Evolutionary conservation across 2,329 filamentous ascomycete genomes (phyloP), one percentile per base, ranked within the genome.

Genomic region (Xylariomycetidae sp.): DNA sequence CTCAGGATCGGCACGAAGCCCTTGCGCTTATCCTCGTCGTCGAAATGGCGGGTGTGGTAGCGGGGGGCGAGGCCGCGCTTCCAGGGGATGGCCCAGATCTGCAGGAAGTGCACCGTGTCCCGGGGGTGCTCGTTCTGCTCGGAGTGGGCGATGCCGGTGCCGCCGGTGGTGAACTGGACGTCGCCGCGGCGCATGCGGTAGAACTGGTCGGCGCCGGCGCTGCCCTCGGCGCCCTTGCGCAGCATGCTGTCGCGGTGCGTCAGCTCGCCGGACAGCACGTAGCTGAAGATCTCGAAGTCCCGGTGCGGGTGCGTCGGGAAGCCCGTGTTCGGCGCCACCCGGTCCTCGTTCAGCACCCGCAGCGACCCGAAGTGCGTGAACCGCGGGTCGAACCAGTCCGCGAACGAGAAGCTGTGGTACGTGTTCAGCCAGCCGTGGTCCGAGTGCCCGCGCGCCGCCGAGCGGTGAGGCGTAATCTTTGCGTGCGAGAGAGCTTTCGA

Each of bases 151-250:
- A 94, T 76, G 49, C 79, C 79, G 5, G 77, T 87, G 34, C 87
- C 87, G n/a, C 85, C 87, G 10, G 82, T 88, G 8, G 87, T 94
- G 60, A 93, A 94, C 53, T 94, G 87, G 27, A 94, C 84, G 57
- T 93, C 86, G 10, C 86, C 85, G 23, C 85, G 70, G 50, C 74
- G 74, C 68, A 94, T 81, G 20, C 76, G 68, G 52, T 69, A 85
- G 53, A 84, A 85, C 46, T 76, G 67, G 54, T 84, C 76, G 9
- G 72, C 70, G n/a, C n/a, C n/a, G 42, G 67, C 61, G 12, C 56
- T 68, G 15, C 70, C 75, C 52, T 82, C 79, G 14, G 66, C 60
- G 28, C 76, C 77, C 60, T 80, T 85, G 58, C 76, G 75, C 48
- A 85, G 74, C 80, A 93, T 89, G 40, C 76, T 84, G 62, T 94